Conservation (phyloP, 2,329 filamentous ascomycete species). For the Tetracladium maxilliforme region DNA sequence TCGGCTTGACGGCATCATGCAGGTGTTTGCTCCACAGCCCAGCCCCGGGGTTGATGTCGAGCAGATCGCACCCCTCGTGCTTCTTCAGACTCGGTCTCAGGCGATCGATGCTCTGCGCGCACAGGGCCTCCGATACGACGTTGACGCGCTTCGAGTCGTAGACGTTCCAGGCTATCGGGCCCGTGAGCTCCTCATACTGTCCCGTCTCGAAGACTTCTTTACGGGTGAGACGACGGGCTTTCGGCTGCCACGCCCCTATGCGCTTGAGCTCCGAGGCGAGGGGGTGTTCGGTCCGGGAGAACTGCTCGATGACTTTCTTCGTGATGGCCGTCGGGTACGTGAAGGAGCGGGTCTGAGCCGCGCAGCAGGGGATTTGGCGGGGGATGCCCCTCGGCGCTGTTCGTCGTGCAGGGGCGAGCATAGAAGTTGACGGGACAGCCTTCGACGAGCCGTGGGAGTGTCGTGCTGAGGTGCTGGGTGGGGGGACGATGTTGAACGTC, state of each 20-base stretch:
- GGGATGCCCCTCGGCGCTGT: no score
- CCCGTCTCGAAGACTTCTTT: slow-evolving; percentile 1
- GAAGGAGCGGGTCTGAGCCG: no score
- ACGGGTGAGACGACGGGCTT: slow-evolving; percentile 2
- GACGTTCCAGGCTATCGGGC: slow-evolving; percentile 1
- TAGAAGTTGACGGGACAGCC: no score
- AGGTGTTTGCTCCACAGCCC: slow-evolving; percentile 70
- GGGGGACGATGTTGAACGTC: no score
- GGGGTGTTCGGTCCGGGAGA: no score
- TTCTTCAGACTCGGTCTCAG: slow-evolving; percentile 53
- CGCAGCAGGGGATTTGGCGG: no score
- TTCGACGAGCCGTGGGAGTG: no score
- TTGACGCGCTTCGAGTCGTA: slow-evolving; percentile 33
- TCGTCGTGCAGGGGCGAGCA: no score
- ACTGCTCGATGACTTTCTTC: no score
- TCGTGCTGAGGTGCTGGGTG: no score
- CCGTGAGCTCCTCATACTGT: slow-evolving; percentile 2
- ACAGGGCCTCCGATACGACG: slow-evolving; percentile 33
- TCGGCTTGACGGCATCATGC: slow-evolving; percentile 60
- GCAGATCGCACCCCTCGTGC: slow-evolving; percentile 65
- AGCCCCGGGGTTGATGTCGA: slow-evolving; percentile 73
- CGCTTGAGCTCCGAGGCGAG: no score
- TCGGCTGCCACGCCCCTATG: slow-evolving; percentile 1
- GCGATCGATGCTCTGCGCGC: slow-evolving; percentile 58
- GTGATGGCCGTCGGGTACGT: no score